A percentile compares a stretch with the other conserved stretches of the same genome.
phyloP scores from a whole-genome alignment of 179 eudicot species.

The Actinidia chinensis region DNA sequence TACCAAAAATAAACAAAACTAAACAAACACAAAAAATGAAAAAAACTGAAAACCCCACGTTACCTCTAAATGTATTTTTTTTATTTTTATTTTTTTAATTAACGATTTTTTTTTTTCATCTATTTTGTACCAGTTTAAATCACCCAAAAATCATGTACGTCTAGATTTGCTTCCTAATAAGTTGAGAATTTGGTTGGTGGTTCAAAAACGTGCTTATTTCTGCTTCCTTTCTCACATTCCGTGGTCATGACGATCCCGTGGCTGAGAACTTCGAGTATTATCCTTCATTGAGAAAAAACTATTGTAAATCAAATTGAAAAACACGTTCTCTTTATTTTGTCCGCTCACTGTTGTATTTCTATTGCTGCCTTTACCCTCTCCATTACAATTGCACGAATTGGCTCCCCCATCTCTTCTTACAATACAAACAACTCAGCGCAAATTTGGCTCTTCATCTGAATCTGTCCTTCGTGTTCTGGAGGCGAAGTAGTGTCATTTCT shows the following conservation, averaged over 20 bases:
- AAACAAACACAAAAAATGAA: no score
- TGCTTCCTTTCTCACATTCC: background rate
- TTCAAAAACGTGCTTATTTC: background rate
- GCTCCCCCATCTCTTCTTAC: no score
- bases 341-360: background rate
- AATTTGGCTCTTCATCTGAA: no score
- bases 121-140: background rate
- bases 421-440: no score
- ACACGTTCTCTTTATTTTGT: background rate
- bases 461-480: no score
- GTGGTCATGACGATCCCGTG: no score
- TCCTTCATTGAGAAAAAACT: background rate
- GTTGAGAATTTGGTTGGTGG: background rate
- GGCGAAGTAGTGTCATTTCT: no score
- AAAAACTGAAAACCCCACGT: no score
- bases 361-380: background rate
- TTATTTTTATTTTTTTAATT: no score
- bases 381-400: background rate
- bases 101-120: no score
- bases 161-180: background rate
- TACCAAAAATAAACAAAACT: no score
- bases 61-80: no score
- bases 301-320: background rate
- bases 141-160: background rate
- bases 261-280: background rate